Evolutionary conservation across 495 filamentous ascomycete genomes (phyloP).

Genomic region (Chaetomium fimeti): DNA sequence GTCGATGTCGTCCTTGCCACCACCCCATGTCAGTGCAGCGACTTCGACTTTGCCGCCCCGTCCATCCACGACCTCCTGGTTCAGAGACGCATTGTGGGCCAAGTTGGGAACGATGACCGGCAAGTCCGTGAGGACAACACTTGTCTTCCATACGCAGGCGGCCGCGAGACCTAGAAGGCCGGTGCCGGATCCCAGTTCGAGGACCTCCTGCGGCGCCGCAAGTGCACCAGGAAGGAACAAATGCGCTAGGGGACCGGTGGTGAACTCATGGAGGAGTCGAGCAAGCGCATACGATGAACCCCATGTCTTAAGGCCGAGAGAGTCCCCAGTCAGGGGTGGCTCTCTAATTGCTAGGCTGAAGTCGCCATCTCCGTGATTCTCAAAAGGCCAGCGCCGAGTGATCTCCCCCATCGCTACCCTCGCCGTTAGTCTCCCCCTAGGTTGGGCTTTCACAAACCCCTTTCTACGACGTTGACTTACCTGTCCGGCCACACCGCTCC

Average conservation of each 20-base stretch:
- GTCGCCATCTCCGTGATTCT: slow-evolving; percentile 25
- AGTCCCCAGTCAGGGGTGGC: slow-evolving; percentile 80
- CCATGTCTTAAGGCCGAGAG: slow-evolving; percentile 92
- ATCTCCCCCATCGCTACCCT: slow-evolving; percentile 72
- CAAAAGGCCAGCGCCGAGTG: slow-evolving; percentile 69
- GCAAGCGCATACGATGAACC: slow-evolving; percentile 83
- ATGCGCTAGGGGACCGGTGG: slow-evolving; percentile 38
- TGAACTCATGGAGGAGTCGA: slow-evolving; percentile 59
- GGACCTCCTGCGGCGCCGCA: slow-evolving; percentile 32
- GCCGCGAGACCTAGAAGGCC: slow-evolving; percentile 59
- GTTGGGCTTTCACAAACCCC: background rate
- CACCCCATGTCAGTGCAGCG: slow-evolving; percentile 46
- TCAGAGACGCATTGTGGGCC: slow-evolving; percentile 40
- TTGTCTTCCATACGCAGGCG: slow-evolving; percentile 42
- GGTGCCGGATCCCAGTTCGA: slow-evolving; percentile 66
- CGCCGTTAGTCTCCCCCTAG: background rate
- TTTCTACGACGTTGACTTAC: slow-evolving; percentile 23
- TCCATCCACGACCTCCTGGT: slow-evolving; percentile 35
- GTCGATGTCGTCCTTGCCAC: slow-evolving; percentile 31
- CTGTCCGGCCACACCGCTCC: slow-evolving; percentile 75
- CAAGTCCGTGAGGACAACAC: slow-evolving; percentile 49
- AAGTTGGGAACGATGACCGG: slow-evolving; percentile 48
- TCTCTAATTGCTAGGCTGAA: slow-evolving; percentile 74
- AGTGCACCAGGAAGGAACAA: slow-evolving; percentile 30
- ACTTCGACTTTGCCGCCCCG: slow-evolving; percentile 40